These are phyloP conservation scores for Dichomitus squalens DNA, from an alignment of 1,284 basidiomycete species.

Conservation along the genomic window DNA sequence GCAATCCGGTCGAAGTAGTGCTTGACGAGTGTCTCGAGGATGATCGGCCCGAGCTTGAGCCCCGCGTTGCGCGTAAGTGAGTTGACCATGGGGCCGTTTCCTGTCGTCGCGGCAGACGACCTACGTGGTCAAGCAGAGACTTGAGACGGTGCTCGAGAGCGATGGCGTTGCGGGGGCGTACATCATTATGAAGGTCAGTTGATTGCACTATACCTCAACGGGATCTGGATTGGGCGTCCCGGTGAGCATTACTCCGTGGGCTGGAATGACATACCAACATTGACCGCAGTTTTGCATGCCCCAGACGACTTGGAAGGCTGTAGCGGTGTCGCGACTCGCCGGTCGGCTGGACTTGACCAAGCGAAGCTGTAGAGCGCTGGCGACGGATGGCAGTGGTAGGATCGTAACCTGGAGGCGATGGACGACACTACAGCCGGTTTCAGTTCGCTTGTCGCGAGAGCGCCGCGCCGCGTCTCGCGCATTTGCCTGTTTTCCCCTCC, in stretches of 20 bases:
- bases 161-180: not conserved
- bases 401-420: too few species aligned
- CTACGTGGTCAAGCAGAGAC: not conserved
- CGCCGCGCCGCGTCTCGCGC: too few species aligned
- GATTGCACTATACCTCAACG: not conserved
- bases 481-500: too few species aligned
- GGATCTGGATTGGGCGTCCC: not conserved
- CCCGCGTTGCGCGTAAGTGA: conserved; percentile 62
- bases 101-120: not conserved
- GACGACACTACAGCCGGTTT: too few species aligned
- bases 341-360: not conserved
- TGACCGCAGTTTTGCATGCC: conserved; percentile 1
- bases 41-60: conserved; percentile 69
- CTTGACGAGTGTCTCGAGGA: conserved; percentile 79
- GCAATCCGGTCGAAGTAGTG: conserved; percentile 76
- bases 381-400: too few species aligned
- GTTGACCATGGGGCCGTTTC: conserved; percentile 38
- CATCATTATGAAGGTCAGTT: not conserved
- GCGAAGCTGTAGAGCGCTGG: not conserved
- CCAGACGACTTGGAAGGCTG: too few species aligned
- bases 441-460: too few species aligned
- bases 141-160: too few species aligned
- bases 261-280: not conserved
- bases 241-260: not conserved
- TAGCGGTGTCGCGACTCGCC: too few species aligned